Conservation (phyloP, 2,329 filamentous ascomycete species). For the Fusarium albosuccineum region DNA sequence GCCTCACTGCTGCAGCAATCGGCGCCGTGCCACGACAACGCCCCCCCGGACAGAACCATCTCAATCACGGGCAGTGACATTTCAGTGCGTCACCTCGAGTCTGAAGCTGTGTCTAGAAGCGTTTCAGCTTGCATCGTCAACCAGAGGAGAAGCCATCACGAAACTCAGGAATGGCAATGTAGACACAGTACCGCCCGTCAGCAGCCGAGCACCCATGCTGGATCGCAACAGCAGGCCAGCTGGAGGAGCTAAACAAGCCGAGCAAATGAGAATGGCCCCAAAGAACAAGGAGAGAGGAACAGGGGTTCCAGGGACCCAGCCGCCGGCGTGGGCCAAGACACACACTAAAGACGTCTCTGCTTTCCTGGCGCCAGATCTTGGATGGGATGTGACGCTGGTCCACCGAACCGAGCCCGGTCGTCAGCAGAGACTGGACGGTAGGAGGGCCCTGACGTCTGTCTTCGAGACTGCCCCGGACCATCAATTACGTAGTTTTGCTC, state of each 20-base stretch:
- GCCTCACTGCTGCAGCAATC: slow-evolving; percentile 11
- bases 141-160: slow-evolving; percentile 21
- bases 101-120: slow-evolving; percentile 7
- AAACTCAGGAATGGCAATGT: slow-evolving; percentile 12
- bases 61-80: slow-evolving; percentile 16
- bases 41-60: slow-evolving; percentile 2
- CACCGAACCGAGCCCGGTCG: slow-evolving; percentile 13
- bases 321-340: slow-evolving; percentile 16
- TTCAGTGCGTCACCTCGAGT: neutral
- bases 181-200: neutral
- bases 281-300: slow-evolving; percentile 19
- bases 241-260: slow-evolving; percentile 15
- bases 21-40: slow-evolving; percentile 13
- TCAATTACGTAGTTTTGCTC: slow-evolving; percentile 44
- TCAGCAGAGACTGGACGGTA: slow-evolving; percentile 12
- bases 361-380: slow-evolving; percentile 35
- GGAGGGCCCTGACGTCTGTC: neutral
- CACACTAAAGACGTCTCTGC: slow-evolving; percentile 20
- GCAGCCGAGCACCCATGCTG: neutral
- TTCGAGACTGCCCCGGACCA: slow-evolving; percentile 35
- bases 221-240: slow-evolving; percentile 4
- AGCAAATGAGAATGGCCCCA: neutral
- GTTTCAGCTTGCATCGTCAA: slow-evolving; percentile 25
- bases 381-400: slow-evolving; percentile 31
- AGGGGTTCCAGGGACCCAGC: slow-evolving; percentile 31